These are phyloP conservation scores for Alternaria brassicae DNA, from an alignment of 2,329 filamentous ascomycete genomes.

Conservation along the genomic window DNA sequence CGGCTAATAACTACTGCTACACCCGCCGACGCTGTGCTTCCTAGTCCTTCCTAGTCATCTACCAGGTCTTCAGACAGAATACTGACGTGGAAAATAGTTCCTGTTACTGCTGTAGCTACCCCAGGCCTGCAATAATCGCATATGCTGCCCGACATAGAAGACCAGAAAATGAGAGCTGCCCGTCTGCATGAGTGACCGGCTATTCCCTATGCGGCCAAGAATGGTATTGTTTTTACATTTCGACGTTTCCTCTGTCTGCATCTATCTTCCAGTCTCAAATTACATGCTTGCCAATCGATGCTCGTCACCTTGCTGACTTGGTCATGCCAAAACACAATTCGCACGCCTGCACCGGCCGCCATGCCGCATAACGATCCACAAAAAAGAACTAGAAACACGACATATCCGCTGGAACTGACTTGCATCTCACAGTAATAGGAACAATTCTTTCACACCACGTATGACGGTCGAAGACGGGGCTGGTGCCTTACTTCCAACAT, in stretches of 20 bases:
- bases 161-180: not conserved
- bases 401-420: not conserved
- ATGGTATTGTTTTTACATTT: not conserved
- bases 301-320: not conserved
- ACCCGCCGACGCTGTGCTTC: not conserved
- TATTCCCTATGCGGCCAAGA: not conserved
- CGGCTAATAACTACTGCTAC: not conserved
- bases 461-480: conserved; percentile 10
- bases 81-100: not conserved
- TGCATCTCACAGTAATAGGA: conserved; percentile 21
- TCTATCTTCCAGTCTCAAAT: not conserved
- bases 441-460: conserved; percentile 29
- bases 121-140: not conserved
- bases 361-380: not conserved
- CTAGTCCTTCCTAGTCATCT: not conserved
- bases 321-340: not conserved
- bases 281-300: not conserved
- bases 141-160: not conserved
- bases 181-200: not conserved
- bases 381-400: not conserved
- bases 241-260: not conserved
- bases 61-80: not conserved
- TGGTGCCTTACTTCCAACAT: conserved; percentile 20
- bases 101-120: not conserved
- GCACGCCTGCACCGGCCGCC: conserved; percentile 3